A percentile compares a stretch with the other conserved stretches of the same genome.
Evolutionary conservation across 1,284 basidiomycete genomes (phyloP).

Genomic region (Trichosporon sp.): DNA sequence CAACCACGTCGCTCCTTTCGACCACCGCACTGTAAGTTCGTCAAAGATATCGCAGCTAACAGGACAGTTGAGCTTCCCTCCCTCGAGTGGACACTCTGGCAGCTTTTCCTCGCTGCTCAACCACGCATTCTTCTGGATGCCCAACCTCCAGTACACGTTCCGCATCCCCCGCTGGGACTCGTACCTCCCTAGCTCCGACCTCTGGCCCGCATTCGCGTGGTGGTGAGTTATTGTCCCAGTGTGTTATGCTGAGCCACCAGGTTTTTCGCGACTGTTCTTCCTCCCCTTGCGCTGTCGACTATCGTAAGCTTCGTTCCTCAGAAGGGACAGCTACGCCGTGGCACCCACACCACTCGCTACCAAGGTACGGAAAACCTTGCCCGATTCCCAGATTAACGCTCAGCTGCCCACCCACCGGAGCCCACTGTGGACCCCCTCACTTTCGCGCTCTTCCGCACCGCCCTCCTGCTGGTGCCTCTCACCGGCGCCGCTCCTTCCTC

Average conservation of each 20-base stretch:
- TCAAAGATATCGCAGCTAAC: not conserved
- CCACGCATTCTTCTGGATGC: conserved; percentile 50
- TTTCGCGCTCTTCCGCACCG: conserved; percentile 51
- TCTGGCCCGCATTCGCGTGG: conserved; percentile 50
- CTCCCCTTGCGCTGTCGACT: conserved; percentile 47
- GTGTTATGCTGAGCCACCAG: conserved; percentile 31
- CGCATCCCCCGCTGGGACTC: conserved; percentile 41
- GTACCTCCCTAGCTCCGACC: conserved; percentile 33
- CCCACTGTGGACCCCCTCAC: conserved; percentile 50
- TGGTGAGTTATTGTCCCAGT: conserved; percentile 42
- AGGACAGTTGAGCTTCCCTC: conserved; percentile 45
- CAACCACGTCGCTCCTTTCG: conserved; percentile 44
- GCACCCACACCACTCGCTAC: conserved; percentile 38
- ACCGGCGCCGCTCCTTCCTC: conserved; percentile 49
- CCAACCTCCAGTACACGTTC: conserved; percentile 40
- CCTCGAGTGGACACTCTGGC: conserved; percentile 36
- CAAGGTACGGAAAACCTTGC: conserved; percentile 33
- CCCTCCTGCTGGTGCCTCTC: conserved; percentile 50
- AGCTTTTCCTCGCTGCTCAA: conserved; percentile 43
- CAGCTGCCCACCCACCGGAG: conserved; percentile 36
- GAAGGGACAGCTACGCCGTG: conserved; percentile 36
- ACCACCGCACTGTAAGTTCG: conserved; percentile 41
- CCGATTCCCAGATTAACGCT: conserved; percentile 1
- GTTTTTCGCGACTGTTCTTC: conserved; percentile 49
- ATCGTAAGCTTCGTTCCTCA: conserved; percentile 51